Evolutionary conservation across 495 filamentous ascomycete genomes (phyloP).

Genomic region (Aspergillus ellipticus): DNA sequence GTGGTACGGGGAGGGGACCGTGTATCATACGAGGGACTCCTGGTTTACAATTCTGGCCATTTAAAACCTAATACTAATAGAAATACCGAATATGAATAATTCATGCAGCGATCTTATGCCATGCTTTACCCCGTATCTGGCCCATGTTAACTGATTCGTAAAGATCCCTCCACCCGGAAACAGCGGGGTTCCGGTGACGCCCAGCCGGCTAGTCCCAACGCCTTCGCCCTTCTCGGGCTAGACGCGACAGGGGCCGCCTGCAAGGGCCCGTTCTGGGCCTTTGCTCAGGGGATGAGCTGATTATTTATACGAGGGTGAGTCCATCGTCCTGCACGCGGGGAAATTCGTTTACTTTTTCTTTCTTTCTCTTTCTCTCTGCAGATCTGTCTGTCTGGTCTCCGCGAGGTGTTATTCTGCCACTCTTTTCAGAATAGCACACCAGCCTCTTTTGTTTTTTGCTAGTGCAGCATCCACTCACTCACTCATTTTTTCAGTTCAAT

Average conservation of each 20-base stretch:
- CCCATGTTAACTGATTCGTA: no score
- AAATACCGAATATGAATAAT: no score
- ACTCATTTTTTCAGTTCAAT: neutral
- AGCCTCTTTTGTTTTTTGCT: no score
- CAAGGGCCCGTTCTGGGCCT: neutral
- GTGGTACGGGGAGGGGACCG: neutral
- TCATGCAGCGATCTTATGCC: no score
- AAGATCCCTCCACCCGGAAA: no score
- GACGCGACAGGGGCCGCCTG: neutral
- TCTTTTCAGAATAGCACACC: slow-evolving; percentile 3
- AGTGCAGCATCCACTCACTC: neutral
- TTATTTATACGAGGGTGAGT: neutral
- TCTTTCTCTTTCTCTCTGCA: neutral
- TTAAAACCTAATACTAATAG: no score
- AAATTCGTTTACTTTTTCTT: neutral
- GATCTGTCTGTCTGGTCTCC: neutral
- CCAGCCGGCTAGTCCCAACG: no score
- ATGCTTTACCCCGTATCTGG: no score
- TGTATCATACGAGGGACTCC: neutral
- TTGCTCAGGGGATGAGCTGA: neutral
- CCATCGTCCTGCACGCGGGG: neutral
- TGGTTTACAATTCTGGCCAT: no score
- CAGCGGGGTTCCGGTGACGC: no score
- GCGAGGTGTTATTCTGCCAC: slow-evolving; percentile 1
- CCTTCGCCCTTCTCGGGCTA: neutral